Conservation (phyloP, 495 filamentous ascomycete species). For the Lasiosphaeria hispida region DNA sequence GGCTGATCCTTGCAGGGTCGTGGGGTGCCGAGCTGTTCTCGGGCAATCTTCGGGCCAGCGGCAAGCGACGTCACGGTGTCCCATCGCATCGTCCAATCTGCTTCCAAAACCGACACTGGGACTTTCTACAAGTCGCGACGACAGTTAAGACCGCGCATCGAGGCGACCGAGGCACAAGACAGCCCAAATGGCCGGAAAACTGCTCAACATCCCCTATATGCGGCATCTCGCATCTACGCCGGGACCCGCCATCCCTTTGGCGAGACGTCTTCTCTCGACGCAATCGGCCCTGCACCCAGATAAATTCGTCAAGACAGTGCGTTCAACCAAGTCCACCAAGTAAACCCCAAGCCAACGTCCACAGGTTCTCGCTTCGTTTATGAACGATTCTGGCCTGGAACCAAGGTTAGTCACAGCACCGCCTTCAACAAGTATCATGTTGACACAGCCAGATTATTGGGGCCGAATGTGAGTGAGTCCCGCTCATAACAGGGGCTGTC, state of each 20-base stretch:
- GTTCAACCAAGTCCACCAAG: slow-evolving; percentile 1
- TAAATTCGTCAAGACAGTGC: slow-evolving; percentile 43
- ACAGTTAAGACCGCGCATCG: too few species aligned
- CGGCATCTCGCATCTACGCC: too few species aligned
- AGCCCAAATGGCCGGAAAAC: slow-evolving; percentile 15
- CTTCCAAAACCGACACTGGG: too few species aligned
- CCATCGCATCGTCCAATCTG: background rate
- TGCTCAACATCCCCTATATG: too few species aligned
- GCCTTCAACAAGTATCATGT: background rate
- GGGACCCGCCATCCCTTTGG: too few species aligned
- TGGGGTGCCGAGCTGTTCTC: too few species aligned
- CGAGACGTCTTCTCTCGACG: too few species aligned
- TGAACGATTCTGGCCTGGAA: slow-evolving; percentile 79
- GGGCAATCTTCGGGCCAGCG: too few species aligned
- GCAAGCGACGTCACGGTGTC: too few species aligned
- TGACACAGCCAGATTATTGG: slow-evolving; percentile 35
- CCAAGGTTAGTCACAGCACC: slow-evolving; percentile 61
- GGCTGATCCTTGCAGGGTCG: too few species aligned
- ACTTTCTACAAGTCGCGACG: background rate
- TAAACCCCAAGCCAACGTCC: background rate
- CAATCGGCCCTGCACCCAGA: too few species aligned
- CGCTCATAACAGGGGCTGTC: background rate
- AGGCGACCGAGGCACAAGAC: slow-evolving; percentile 27
- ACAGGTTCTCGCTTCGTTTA: slow-evolving; percentile 80
- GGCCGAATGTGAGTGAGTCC: slow-evolving; percentile 36